Base-by-base conservation (phyloP, 371 early-diverging fungal species). In the Actinomortierella ambigua region DNA sequence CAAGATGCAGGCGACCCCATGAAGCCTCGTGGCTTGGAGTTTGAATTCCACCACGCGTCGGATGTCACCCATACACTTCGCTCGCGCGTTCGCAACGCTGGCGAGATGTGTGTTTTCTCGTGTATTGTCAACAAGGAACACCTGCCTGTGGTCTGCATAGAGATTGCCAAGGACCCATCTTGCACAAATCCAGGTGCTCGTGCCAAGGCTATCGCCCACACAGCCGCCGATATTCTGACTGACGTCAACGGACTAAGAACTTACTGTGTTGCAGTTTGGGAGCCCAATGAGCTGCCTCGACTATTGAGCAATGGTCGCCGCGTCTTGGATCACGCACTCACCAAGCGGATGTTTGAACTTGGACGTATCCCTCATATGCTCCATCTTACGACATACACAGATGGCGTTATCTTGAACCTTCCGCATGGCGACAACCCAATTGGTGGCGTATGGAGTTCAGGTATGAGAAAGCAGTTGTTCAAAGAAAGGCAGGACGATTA, bases 1-100 rank as follows among this genome's bases (percentile, higher is more conserved):
- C 89, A 88, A 51, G 83, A 88, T 34, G 39, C 56, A 50, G 71
- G 66, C 0, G 71, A 71, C 18, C 71, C 71, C 15, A 50, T 71
- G 63, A 71, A 71, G 53, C 56, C 65, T 13, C 40, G 53, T 9
- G 71, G 65, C 2, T n/a, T 41, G 9, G 59, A 71, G 43, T 71
- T 53, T 24, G 71, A 71, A 42, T 62, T 62, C 20, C 66, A 71
- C 23, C 66, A 71, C 22, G 28, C 63, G n/a, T 55, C 55, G 0
- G 71, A 71, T 43, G 29, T 71, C 26, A 51, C 13, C 8, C 40
- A 53, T 22, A 71, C 71, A 1, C 57, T 71, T 3, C 39, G 41
- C 13, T 54, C 17, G 27, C 57, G 57, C 8, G 63, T 71, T 8
- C 54, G 59, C 7, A 62, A 66, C 8, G 47, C 65, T n/a, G 66